A percentile compares a stretch with the other conserved stretches of the same genome.
Conservation (phyloP, 1,284 basidiomycete species). For the Testicularia cyperi region DNA sequence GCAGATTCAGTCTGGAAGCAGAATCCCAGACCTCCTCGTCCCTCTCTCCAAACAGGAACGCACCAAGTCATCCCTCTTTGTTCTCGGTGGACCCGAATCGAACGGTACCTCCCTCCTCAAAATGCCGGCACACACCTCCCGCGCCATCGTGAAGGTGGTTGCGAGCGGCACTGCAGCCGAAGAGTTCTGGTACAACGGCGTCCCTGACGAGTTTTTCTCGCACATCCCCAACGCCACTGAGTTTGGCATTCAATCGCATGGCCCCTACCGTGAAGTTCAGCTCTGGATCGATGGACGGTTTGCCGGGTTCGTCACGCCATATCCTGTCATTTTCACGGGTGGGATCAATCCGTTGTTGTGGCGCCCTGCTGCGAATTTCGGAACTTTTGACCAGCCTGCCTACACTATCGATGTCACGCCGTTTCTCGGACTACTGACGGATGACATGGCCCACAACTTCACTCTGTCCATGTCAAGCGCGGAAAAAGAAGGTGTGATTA, state of each 20-base stretch:
- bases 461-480: conserved; percentile 73
- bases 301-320: conserved; percentile 75
- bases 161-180: conserved; percentile 35
- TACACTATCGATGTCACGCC: conserved; percentile 78
- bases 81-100: conserved; percentile 11
- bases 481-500: conserved; percentile 67
- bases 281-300: conserved; percentile 73
- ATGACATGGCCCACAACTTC: conserved; percentile 70
- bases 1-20: no score
- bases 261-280: conserved; percentile 75
- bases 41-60: conserved; percentile 31
- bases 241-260: conserved; percentile 59
- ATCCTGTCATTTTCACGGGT: conserved; percentile 78
- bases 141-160: conserved; percentile 42
- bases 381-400: conserved; percentile 74
- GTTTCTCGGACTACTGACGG: conserved; percentile 72
- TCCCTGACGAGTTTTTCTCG: conserved; percentile 67
- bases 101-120: conserved; percentile 15
- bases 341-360: conserved; percentile 73
- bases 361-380: conserved; percentile 77
- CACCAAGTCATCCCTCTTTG: conserved; percentile 23
- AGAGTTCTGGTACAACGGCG: conserved; percentile 69
- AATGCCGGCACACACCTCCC: conserved; percentile 24
- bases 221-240: conserved; percentile 66
- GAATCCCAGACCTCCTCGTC: conserved; percentile 15